A percentile compares a stretch with the other conserved stretches of the same genome.
Evolutionary conservation across 495 filamentous ascomycete genomes (phyloP).

Genomic region (Aspergillus asperescens): DNA sequence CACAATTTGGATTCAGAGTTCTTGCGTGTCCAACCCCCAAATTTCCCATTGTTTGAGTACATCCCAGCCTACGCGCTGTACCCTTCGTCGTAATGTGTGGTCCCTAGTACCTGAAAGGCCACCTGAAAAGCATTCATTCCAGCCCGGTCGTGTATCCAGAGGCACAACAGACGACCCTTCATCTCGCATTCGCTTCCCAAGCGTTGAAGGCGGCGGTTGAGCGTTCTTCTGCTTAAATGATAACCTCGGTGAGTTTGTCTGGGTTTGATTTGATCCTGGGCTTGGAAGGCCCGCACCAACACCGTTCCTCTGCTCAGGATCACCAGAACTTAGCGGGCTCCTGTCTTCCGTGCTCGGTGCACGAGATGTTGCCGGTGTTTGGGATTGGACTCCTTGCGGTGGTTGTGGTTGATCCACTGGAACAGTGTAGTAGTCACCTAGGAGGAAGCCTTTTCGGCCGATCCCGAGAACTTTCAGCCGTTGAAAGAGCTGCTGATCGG

Average conservation of each 20-base stretch:
- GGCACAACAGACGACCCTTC: slow-evolving; percentile 2
- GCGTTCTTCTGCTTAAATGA: neutral
- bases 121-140: neutral
- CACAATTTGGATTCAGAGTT: slow-evolving; percentile 31
- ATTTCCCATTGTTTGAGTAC: slow-evolving; percentile 40
- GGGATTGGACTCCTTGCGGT: slow-evolving; percentile 12
- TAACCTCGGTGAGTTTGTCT: neutral
- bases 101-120: neutral
- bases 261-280: neutral
- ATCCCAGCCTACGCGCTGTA: slow-evolving; percentile 41
- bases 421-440: slow-evolving; percentile 35
- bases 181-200: slow-evolving; percentile 21
- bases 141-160: neutral
- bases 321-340: neutral
- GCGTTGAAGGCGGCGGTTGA: slow-evolving; percentile 7
- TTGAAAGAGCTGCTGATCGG: slow-evolving; percentile 32
- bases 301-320: neutral
- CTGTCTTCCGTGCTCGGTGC: slow-evolving; percentile 14
- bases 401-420: slow-evolving; percentile 1
- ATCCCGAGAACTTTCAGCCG: slow-evolving; percentile 36
- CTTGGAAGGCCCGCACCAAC: neutral
- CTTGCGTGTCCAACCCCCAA: slow-evolving; percentile 40
- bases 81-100: slow-evolving; percentile 25
- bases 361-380: slow-evolving; percentile 14
- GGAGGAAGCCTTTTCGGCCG: slow-evolving; percentile 37